A percentile compares a stretch with the other conserved stretches of the same genome.
These are phyloP conservation scores for Trichosporon sp. DNA, from an alignment of 1,284 basidiomycete genomes.

Conservation along the genomic window DNA sequence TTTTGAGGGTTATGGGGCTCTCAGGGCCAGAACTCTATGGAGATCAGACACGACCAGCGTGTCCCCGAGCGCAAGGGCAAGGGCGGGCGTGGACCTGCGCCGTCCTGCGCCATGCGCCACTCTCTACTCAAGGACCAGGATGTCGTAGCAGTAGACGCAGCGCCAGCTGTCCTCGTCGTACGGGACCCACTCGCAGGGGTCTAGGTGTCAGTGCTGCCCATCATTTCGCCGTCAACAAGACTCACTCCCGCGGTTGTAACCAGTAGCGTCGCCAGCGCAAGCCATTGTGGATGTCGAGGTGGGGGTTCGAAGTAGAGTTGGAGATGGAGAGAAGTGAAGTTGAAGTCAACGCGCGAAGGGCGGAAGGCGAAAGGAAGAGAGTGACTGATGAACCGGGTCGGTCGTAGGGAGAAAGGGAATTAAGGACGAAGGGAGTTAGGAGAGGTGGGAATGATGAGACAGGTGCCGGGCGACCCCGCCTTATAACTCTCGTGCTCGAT, in stretches of 20 bases:
- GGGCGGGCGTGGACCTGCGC: neutral
- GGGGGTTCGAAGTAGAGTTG: neutral
- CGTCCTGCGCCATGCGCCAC: neutral
- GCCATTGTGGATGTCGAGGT: neutral
- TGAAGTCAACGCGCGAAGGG: neutral
- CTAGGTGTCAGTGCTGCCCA: neutral
- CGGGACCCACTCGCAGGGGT: neutral
- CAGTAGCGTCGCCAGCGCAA: neutral
- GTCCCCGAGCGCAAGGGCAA: neutral
- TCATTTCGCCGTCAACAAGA: neutral
- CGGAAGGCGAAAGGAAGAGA: neutral
- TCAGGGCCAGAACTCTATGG: neutral
- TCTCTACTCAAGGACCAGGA: neutral
- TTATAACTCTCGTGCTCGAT: neutral
- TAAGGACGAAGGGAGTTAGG: neutral
- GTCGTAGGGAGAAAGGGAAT: neutral
- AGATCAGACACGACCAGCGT: constrained; percentile 1
- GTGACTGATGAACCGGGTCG: neutral
- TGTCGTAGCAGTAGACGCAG: neutral
- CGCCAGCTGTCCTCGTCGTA: neutral
- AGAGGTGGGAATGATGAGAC: neutral
- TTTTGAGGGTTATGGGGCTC: neutral
- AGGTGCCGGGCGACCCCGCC: neutral
- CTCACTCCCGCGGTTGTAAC: neutral
- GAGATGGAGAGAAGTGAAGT: neutral